Percentiles rank a stretch among this genome's conserved stretches.
Evolutionary conservation across 768 basidiomycete species (phyloP).

Genomic region (Paxillus involutus): DNA sequence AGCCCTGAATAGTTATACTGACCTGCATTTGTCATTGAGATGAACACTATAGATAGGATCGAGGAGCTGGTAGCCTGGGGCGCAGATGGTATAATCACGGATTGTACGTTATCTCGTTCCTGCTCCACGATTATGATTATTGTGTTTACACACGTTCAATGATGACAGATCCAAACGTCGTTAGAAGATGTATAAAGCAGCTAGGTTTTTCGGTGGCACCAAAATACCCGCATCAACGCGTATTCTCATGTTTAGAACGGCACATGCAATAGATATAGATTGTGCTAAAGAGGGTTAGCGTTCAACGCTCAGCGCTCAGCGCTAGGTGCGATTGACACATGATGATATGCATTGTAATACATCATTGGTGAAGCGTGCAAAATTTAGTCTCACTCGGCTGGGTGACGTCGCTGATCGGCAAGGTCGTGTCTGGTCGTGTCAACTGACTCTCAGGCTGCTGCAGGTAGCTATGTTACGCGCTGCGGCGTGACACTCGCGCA

Average conservation of each 20-base stretch:
- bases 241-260: constrained; percentile 60
- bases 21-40: constrained; percentile 35
- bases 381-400: too few relatives aligned
- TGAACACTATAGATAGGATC: constrained; percentile 59
- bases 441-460: too few relatives aligned
- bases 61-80: constrained; percentile 61
- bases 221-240: constrained; percentile 54
- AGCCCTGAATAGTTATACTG: background rate
- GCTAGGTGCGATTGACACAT: too few relatives aligned
- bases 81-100: constrained; percentile 78
- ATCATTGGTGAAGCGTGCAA: too few relatives aligned
- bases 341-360: too few relatives aligned
- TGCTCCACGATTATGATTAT: background rate
- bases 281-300: too few relatives aligned
- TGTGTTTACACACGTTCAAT: background rate
- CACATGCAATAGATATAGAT: constrained; percentile 36
- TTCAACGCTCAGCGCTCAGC: too few relatives aligned
- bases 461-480: too few relatives aligned
- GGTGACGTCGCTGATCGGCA: background rate
- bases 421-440: background rate
- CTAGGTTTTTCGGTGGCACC: constrained; percentile 54
- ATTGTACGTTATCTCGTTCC: constrained; percentile 40
- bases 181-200: constrained; percentile 58
- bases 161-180: constrained; percentile 48
- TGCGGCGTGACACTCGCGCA: background rate